phyloP scores from a whole-genome alignment of 2,329 filamentous ascomycete species.

The Beauveria sp. region DNA sequence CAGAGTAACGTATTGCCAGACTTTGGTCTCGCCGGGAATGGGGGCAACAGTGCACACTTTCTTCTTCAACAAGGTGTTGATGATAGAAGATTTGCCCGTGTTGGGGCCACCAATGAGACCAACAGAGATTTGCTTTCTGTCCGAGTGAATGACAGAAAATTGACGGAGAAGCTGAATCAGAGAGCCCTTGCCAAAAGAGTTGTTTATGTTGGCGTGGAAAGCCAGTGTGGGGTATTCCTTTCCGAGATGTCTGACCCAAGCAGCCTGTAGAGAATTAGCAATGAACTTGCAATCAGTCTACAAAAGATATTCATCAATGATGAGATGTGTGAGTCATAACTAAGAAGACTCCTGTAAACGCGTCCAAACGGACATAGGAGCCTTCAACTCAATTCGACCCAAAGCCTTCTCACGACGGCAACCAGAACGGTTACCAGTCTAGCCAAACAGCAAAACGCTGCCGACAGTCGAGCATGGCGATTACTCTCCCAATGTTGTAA shows the following conservation, averaged over 20 bases:
- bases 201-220: constrained; percentile 90
- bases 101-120: constrained; percentile 77
- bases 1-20: constrained; percentile 95
- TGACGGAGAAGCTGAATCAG: constrained; percentile 87
- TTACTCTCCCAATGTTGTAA: constrained; percentile 99
- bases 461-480: constrained; percentile 35
- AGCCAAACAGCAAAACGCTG: constrained; percentile 37
- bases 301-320: constrained; percentile 10
- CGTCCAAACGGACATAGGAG: constrained; percentile 49
- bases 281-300: constrained; percentile 15
- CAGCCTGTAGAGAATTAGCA: constrained; percentile 53
- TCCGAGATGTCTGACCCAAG: constrained; percentile 83
- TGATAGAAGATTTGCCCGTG: constrained; percentile 91
- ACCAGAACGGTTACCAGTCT: constrained; percentile 85
- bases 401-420: constrained; percentile 66
- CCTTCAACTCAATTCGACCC: constrained; percentile 96
- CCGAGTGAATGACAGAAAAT: constrained; percentile 82
- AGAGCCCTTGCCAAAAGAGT: constrained; percentile 93
- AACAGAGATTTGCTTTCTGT: constrained; percentile 90
- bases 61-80: constrained; percentile 92
- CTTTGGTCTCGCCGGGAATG: constrained; percentile 93
- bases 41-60: constrained; percentile 90
- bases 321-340: constrained; percentile 82
- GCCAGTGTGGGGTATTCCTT: constrained; percentile 91
- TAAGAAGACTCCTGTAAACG: constrained; percentile 79